Percentiles rank a stretch among this genome's conserved stretches.
Evolutionary conservation across 2,329 filamentous ascomycete species (phyloP).

Genomic region (Biscogniauxia sp.): DNA sequence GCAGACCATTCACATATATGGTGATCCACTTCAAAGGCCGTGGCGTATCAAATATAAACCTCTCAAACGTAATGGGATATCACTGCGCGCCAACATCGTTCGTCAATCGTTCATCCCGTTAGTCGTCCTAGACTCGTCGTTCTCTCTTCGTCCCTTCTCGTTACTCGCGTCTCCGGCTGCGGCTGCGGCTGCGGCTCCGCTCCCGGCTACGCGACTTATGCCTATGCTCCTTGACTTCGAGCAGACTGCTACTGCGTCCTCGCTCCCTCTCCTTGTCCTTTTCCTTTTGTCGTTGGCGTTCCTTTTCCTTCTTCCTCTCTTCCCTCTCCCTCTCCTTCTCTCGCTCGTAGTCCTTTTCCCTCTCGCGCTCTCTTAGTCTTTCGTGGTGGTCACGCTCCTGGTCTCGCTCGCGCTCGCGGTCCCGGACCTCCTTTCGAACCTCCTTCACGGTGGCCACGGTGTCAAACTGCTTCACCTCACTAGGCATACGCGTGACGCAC

Average conservation of each 20-base stretch:
- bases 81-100: not conserved
- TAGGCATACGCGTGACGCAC: constrained; percentile 60
- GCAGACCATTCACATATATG: too few species aligned
- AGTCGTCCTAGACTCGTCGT: not conserved
- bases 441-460: constrained; percentile 32
- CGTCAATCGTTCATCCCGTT: too few species aligned
- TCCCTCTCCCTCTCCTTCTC: constrained; percentile 12
- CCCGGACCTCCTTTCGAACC: constrained; percentile 14
- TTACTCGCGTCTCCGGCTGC: not conserved
- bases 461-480: constrained; percentile 55
- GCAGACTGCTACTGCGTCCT: constrained; percentile 16
- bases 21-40: too few species aligned
- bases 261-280: constrained; percentile 9
- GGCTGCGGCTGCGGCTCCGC: constrained; percentile 18
- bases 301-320: constrained; percentile 10
- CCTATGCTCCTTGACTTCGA: constrained; percentile 27
- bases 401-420: constrained; percentile 11
- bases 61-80: not conserved
- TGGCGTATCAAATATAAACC: not conserved
- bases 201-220: constrained; percentile 26
- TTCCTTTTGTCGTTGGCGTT: constrained; percentile 12
- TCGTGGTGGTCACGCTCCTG: constrained; percentile 13
- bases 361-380: constrained; percentile 11
- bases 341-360: constrained; percentile 12
- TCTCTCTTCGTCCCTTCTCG: not conserved